Evolutionary conservation across 2,329 filamentous ascomycete genomes (phyloP).

Genomic region (Ceratocystis ficicola): DNA sequence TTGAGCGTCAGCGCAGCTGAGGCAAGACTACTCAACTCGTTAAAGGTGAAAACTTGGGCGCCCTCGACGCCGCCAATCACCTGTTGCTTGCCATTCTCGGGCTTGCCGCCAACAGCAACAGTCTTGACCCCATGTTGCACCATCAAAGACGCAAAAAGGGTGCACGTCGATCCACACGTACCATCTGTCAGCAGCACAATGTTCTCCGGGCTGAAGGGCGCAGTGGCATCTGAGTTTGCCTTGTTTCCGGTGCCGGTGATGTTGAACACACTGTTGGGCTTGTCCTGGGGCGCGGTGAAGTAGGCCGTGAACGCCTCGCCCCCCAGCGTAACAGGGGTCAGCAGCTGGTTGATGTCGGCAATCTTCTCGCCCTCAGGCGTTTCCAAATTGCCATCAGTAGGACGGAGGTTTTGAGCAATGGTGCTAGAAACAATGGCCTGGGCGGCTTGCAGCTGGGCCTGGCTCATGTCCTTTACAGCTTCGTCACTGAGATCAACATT

Average conservation of each 20-base stretch:
- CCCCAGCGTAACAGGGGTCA: conserved; percentile 30
- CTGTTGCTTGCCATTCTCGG: conserved; percentile 44
- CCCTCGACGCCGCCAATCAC: conserved; percentile 50
- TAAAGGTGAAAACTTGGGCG: conserved; percentile 23
- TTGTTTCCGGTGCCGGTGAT: conserved; percentile 34
- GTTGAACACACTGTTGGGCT: conserved; percentile 30
- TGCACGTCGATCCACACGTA: conserved; percentile 25
- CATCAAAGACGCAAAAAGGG: conserved; percentile 35
- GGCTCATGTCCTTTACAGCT: conserved; percentile 28
- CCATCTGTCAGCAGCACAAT: conserved; percentile 26
- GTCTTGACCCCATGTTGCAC: conserved; percentile 28
- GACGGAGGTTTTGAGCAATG: conserved; percentile 35
- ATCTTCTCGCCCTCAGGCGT: conserved; percentile 32
- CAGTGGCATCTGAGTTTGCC: conserved; percentile 33
- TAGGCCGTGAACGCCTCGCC: conserved; percentile 40
- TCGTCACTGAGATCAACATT: conserved; percentile 25
- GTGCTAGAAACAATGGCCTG: conserved; percentile 37
- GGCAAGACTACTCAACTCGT: conserved; percentile 27
- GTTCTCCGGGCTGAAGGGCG: conserved; percentile 23
- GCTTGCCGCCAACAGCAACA: conserved; percentile 49
- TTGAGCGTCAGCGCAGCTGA: conserved; percentile 26
- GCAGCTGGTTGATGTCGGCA: conserved; percentile 27
- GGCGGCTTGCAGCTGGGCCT: conserved; percentile 33
- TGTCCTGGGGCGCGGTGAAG: conserved; percentile 34
- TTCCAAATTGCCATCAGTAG: conserved; percentile 34